Conservation (phyloP, 345 rosid genomes). For the Carallia brachiata region DNA sequence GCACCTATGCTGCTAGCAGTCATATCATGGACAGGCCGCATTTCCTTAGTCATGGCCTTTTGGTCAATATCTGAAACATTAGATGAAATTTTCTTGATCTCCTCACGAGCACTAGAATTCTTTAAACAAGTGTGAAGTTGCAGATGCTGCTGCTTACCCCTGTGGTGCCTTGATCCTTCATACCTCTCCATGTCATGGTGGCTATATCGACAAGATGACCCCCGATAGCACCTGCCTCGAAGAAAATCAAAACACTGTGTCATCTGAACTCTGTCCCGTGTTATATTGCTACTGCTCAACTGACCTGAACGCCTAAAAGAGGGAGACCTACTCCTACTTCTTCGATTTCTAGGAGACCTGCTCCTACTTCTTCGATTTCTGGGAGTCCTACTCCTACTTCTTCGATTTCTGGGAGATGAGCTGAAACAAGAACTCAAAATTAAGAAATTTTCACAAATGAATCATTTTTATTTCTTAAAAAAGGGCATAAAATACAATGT, state of each 20-base stretch:
- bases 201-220: constrained; percentile 52
- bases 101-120: constrained; percentile 22
- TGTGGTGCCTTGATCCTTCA: constrained; percentile 36
- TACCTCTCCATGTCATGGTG: constrained; percentile 43
- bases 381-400: constrained; percentile 46
- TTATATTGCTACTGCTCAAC: constrained; percentile 20
- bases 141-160: constrained; percentile 29
- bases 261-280: constrained; percentile 33
- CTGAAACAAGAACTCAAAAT: constrained; percentile 30
- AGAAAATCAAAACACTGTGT: constrained; percentile 53
- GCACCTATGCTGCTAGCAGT: constrained; percentile 16
- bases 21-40: constrained; percentile 15
- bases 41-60: constrained; percentile 21
- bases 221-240: constrained; percentile 61
- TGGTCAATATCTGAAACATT: constrained; percentile 21
- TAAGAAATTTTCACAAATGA: constrained; percentile 2
- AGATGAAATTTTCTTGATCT: constrained; percentile 19
- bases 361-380: constrained; percentile 38
- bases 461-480: neutral
- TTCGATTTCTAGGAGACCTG: constrained; percentile 36
- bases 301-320: constrained; percentile 29
- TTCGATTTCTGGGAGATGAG: constrained; percentile 36
- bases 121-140: constrained; percentile 28
- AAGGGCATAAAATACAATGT: neutral
- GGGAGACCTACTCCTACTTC: constrained; percentile 52